These are phyloP conservation scores for Magnaporthales sp. DNA, from an alignment of 2,329 filamentous ascomycete species.

Conservation along the genomic window DNA sequence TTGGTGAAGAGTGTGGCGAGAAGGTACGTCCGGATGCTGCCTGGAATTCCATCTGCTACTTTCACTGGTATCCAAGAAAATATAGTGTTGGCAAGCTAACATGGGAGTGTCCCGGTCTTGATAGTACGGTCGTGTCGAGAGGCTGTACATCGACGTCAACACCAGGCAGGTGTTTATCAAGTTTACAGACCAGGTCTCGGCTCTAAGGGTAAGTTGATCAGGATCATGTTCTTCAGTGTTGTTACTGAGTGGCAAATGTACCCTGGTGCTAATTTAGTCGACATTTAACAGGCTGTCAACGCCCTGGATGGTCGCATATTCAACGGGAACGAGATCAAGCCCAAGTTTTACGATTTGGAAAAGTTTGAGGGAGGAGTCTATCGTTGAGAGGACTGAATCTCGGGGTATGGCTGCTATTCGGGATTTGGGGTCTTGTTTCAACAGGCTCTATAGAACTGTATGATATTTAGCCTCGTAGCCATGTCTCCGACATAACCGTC, in stretches of 20 bases:
- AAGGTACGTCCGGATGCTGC: slow-evolving; percentile 39
- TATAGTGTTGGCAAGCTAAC: background rate
- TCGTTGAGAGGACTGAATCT: background rate
- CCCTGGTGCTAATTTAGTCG: background rate
- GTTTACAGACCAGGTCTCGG: slow-evolving; percentile 79
- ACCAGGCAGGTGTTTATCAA: slow-evolving; percentile 77
- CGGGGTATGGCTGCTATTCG: background rate
- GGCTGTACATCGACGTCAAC: slow-evolving; percentile 63
- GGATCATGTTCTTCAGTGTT: background rate
- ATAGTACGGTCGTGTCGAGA: slow-evolving; percentile 77
- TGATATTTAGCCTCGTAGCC: background rate
- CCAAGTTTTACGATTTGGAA: slow-evolving; percentile 72
- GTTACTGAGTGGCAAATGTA: background rate
- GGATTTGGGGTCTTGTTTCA: background rate
- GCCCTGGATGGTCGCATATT: slow-evolving; percentile 82
- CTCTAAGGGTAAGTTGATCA: slow-evolving; percentile 58
- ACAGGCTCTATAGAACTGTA: background rate
- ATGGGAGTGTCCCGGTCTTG: background rate
- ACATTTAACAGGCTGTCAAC: slow-evolving; percentile 62
- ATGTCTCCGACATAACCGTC: background rate
- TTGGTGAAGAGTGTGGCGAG: slow-evolving; percentile 84
- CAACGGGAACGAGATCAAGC: slow-evolving; percentile 76
- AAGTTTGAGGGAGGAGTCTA: slow-evolving; percentile 59
- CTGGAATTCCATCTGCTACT: background rate
- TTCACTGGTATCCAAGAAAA: background rate